Conservation (phyloP, 768 basidiomycete species). For the Multifurca ochricompacta region DNA sequence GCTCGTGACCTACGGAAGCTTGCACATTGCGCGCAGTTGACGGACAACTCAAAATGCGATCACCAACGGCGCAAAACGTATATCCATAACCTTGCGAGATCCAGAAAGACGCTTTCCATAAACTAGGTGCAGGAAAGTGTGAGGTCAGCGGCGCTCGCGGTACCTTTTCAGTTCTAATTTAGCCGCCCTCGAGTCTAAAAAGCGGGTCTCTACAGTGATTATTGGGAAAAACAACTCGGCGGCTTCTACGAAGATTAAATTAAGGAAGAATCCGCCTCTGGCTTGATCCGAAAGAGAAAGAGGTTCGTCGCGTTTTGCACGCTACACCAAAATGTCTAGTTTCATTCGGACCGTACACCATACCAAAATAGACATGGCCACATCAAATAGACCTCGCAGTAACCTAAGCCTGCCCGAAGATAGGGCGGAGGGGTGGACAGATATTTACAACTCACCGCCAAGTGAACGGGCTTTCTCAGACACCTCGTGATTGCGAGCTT, state of each 20-base stretch:
- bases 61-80: background rate
- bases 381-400: background rate
- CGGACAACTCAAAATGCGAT: constrained; percentile 3
- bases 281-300: background rate
- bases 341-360: too few species aligned
- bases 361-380: too few species aligned
- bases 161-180: background rate
- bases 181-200: too few species aligned
- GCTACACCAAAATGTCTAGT: background rate
- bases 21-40: too few species aligned
- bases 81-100: background rate
- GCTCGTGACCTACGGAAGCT: background rate
- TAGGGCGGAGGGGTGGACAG: constrained; percentile 8
- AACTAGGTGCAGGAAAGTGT: background rate
- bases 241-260: background rate
- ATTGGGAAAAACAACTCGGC: background rate
- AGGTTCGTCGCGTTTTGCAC: background rate
- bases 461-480: background rate
- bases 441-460: background rate
- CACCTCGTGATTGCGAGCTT: background rate
- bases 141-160: background rate
- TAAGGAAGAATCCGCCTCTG: background rate
- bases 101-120: background rate
- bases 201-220: too few species aligned
- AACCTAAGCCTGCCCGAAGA: too few species aligned